These are phyloP conservation scores for Erythrophleum fordii DNA, from an alignment of 306 rosid genomes.

Conservation along the genomic window DNA sequence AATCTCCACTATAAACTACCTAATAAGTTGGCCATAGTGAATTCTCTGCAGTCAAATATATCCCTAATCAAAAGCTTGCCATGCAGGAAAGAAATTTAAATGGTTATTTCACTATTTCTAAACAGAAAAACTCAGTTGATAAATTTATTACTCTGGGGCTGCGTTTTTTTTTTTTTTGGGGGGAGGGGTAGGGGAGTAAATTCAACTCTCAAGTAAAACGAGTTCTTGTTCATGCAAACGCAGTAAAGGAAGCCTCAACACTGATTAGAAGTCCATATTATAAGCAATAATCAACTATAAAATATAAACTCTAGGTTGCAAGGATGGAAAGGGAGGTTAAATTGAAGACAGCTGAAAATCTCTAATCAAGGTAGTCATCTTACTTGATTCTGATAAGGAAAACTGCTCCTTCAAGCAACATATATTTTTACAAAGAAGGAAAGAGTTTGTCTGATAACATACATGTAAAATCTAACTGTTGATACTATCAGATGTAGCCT, in stretches of 20 bases:
- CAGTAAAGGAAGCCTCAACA: not conserved
- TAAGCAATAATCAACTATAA: not conserved
- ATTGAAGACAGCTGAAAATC: slow-evolving; percentile 20
- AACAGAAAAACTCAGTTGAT: not conserved
- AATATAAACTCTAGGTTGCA: slow-evolving; percentile 6
- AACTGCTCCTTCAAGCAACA: not conserved
- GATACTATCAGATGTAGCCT: not conserved
- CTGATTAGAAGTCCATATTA: not conserved
- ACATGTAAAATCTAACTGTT: slow-evolving; percentile 11
- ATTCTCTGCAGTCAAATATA: not conserved
- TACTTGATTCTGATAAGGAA: not conserved
- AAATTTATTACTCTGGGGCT: not conserved
- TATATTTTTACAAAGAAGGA: not conserved
- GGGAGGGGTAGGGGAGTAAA: not conserved
- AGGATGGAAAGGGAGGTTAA: not conserved
- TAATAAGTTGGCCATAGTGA: not conserved
- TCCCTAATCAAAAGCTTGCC: slow-evolving; percentile 21
- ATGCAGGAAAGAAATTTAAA: not conserved
- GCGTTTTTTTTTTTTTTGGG: too few species aligned
- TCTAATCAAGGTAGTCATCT: not conserved
- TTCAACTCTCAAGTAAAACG: not conserved
- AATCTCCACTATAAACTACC: not conserved
- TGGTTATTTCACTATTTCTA: not conserved
- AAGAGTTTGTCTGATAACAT: not conserved
- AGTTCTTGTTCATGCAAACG: not conserved